A percentile compares a stretch with the other conserved stretches of the same genome.
Conservation (phyloP, 148 eudicot genomes). For the Amaranthus cruentus region DNA sequence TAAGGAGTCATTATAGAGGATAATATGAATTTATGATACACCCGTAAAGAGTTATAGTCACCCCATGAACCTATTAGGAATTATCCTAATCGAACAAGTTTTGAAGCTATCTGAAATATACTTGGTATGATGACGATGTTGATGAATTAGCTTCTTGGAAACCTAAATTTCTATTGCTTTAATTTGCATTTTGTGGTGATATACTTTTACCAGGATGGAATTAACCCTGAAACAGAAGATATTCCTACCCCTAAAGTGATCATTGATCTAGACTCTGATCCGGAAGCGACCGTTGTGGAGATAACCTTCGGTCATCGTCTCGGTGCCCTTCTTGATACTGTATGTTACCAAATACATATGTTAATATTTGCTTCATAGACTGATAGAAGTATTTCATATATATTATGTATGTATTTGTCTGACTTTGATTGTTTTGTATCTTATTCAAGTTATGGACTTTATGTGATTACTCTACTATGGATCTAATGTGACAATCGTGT, state of each 20-base stretch:
- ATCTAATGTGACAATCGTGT: conserved; percentile 23
- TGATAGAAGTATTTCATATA: neutral
- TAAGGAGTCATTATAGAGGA: no score
- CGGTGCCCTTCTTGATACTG: conserved; percentile 94
- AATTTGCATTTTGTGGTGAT: conserved; percentile 1
- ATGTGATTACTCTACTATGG: conserved; percentile 20
- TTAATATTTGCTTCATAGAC: neutral
- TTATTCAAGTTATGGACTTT: conserved; percentile 2
- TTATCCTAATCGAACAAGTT: no score
- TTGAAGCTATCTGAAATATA: no score
- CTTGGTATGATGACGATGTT: no score
- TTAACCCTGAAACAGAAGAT: conserved; percentile 52
- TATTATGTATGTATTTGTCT: neutral
- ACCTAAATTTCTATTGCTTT: neutral
- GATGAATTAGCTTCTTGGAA: no score
- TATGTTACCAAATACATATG: conserved; percentile 29
- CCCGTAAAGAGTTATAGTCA: no score
- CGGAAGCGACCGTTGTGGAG: conserved; percentile 85
- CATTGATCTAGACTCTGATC: conserved; percentile 85
- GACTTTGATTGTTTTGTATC: neutral
- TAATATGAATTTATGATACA: no score
- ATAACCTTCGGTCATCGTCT: conserved; percentile 88
- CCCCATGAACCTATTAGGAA: no score
- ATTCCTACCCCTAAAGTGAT: conserved; percentile 82
- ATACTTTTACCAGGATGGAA: conserved; percentile 44